phyloP scores from a whole-genome alignment of 2,329 filamentous ascomycete species.

The Ceratocystis huliohia region DNA sequence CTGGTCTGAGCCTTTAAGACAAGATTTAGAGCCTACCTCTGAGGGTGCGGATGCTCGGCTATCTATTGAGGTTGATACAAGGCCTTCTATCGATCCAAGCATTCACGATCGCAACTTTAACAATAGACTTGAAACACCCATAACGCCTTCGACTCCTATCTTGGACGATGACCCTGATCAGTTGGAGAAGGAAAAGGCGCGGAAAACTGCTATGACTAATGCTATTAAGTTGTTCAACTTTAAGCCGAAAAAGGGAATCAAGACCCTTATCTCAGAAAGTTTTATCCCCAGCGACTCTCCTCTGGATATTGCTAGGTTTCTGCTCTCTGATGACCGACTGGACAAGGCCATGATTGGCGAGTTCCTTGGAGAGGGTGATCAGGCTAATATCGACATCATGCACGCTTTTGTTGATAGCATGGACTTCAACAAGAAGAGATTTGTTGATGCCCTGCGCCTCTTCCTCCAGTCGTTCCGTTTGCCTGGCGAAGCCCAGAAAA shows the following conservation, averaged over 20 bases:
- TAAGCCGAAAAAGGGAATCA: slow-evolving; percentile 90
- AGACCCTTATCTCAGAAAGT: slow-evolving; percentile 66
- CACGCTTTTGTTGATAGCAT: slow-evolving; percentile 93
- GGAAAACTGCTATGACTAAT: slow-evolving; percentile 83
- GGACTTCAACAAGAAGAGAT: slow-evolving; percentile 83
- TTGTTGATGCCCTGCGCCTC: slow-evolving; percentile 79
- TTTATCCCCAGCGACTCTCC: slow-evolving; percentile 74
- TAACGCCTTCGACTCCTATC: slow-evolving; percentile 49
- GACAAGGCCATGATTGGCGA: slow-evolving; percentile 91
- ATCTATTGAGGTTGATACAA: slow-evolving; percentile 36
- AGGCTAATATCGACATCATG: slow-evolving; percentile 93
- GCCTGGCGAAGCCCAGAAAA: slow-evolving; percentile 94
- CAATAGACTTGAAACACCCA: slow-evolving; percentile 43
- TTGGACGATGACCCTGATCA: slow-evolving; percentile 84
- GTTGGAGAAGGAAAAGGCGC: slow-evolving; percentile 86
- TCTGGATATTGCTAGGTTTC: slow-evolving; percentile 70
- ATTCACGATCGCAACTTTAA: slow-evolving; percentile 42
- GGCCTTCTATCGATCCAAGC: slow-evolving; percentile 57
- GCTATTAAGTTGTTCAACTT: slow-evolving; percentile 91
- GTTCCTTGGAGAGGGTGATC: slow-evolving; percentile 84
- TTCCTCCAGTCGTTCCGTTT: slow-evolving; percentile 92
- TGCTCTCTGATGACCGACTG: slow-evolving; percentile 67
- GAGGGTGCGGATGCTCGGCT: slow-evolving; percentile 29
- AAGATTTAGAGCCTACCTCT: slow-evolving; percentile 37
- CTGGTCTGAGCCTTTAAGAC: slow-evolving; percentile 59